phyloP scores from a whole-genome alignment of 2,329 filamentous ascomycete genomes.

The Botrytis aclada region DNA sequence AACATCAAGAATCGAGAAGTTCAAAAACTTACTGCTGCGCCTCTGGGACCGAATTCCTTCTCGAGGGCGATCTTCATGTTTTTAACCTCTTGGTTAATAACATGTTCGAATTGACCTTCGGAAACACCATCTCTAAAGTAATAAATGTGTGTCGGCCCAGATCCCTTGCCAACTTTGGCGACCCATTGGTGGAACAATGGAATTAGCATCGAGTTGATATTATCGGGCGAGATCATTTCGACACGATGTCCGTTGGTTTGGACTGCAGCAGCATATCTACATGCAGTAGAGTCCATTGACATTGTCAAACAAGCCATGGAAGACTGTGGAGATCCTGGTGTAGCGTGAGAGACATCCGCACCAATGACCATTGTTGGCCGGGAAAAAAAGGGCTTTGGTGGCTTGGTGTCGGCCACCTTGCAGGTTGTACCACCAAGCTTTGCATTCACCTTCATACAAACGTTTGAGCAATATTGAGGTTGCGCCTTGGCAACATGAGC shows the following conservation, averaged over 20 bases:
- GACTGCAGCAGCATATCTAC: constrained; percentile 74
- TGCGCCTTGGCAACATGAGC: constrained; percentile 66
- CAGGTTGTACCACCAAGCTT: constrained; percentile 85
- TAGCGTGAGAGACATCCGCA: constrained; percentile 83
- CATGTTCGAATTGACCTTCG: constrained; percentile 78
- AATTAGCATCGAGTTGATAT: constrained; percentile 63
- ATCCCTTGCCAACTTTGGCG: constrained; percentile 49
- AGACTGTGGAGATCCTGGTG: constrained; percentile 61
- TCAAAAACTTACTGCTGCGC: constrained; percentile 29
- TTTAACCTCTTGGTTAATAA: constrained; percentile 73
- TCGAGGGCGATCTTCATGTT: constrained; percentile 63
- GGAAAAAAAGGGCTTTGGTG: constrained; percentile 41
- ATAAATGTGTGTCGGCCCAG: constrained; percentile 68
- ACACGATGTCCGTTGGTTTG: constrained; percentile 79
- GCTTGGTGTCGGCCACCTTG: constrained; percentile 29
- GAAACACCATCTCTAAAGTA: constrained; percentile 93
- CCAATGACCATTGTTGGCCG: constrained; percentile 75
- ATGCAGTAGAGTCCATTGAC: constrained; percentile 67
- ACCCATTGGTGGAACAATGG: constrained; percentile 66
- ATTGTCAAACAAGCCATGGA: constrained; percentile 89
- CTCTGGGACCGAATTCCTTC: constrained; percentile 37
- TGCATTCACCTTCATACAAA: constrained; percentile 94
- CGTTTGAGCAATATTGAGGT: constrained; percentile 87
- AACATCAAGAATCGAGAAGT: neutral
- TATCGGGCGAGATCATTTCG: constrained; percentile 71